Conservation (phyloP, 805 yeast species). For the Tetrapisispora nanseiensis region DNA sequence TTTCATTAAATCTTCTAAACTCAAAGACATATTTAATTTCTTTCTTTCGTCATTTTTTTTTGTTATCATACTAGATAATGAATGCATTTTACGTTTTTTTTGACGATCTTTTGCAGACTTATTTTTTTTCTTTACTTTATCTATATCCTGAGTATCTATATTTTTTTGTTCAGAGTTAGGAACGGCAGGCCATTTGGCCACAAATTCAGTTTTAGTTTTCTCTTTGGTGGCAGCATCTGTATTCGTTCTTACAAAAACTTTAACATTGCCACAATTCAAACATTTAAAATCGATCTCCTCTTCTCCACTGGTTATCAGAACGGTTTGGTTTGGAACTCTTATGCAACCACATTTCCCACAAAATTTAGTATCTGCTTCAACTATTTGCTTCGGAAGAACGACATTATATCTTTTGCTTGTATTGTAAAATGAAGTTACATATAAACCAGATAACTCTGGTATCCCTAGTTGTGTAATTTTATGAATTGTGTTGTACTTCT, state of each 20-base stretch:
- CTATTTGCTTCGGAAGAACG: constrained; percentile 15
- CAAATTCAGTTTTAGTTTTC: constrained; percentile 6
- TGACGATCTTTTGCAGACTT: constrained; percentile 31
- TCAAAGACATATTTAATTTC: constrained; percentile 30
- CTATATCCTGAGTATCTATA: background rate
- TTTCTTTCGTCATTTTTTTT: constrained; percentile 33
- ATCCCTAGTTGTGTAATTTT: constrained; percentile 13
- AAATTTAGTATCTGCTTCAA: constrained; percentile 18
- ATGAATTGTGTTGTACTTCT: constrained; percentile 25
- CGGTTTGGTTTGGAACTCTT: constrained; percentile 25
- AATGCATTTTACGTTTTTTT: constrained; percentile 39
- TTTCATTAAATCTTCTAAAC: constrained; percentile 43
- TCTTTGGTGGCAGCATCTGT: background rate
- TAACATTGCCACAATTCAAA: constrained; percentile 19
- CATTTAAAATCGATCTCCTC: constrained; percentile 22
- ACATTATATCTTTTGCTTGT: constrained; percentile 22
- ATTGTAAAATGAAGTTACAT: constrained; percentile 25
- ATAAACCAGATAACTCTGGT: constrained; percentile 22
- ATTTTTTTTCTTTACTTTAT: constrained; percentile 5
- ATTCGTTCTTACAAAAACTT: constrained; percentile 7
- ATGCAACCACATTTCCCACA: constrained; percentile 26
- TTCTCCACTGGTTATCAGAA: constrained; percentile 14
- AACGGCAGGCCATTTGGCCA: constrained; percentile 20
- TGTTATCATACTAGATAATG: constrained; percentile 34
- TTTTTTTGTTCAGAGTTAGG: constrained; percentile 6